Evolutionary conservation across 2,329 filamentous ascomycete species (phyloP).

Genomic region (Knufia fluminis): DNA sequence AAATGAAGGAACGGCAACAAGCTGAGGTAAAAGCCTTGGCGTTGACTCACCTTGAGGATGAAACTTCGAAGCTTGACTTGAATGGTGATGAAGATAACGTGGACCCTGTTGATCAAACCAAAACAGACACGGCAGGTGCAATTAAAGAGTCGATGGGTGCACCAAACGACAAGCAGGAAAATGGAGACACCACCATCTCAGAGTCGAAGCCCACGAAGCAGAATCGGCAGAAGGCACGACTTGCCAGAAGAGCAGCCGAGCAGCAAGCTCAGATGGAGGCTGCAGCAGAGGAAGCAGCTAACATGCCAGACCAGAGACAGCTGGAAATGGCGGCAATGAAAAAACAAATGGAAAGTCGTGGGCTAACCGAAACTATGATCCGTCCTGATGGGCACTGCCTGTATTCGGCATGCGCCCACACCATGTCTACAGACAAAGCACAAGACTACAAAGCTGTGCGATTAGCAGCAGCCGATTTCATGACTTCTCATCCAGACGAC

Average conservation of each 20-base stretch:
- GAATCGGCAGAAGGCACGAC: slow-evolving; percentile 82
- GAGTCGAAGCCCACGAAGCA: slow-evolving; percentile 53
- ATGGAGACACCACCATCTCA: not conserved
- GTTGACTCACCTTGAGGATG: slow-evolving; percentile 15
- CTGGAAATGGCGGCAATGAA: slow-evolving; percentile 64
- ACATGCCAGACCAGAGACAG: slow-evolving; percentile 62
- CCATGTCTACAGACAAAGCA: slow-evolving; percentile 42
- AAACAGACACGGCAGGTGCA: not conserved
- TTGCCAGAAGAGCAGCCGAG: slow-evolving; percentile 82
- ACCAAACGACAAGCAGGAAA: not conserved
- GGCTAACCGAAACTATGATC: slow-evolving; percentile 67
- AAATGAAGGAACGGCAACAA: slow-evolving; percentile 47
- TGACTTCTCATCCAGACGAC: slow-evolving; percentile 62
- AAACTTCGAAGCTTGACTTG: not conserved
- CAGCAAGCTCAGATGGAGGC: slow-evolving; percentile 58
- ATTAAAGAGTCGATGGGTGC: slow-evolving; percentile 6
- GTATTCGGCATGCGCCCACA: slow-evolving; percentile 84
- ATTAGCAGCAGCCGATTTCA: slow-evolving; percentile 65
- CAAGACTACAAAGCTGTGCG: slow-evolving; percentile 57
- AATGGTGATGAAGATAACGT: not conserved
- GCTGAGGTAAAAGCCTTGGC: slow-evolving; percentile 18
- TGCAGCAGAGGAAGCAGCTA: slow-evolving; percentile 66
- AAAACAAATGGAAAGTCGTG: slow-evolving; percentile 52
- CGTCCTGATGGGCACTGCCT: slow-evolving; percentile 89
- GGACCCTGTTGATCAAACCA: not conserved